Percentiles rank a stretch among this genome's conserved stretches.
These are phyloP conservation scores for Rickenella mellea DNA, from an alignment of 768 basidiomycete species.

Conservation along the genomic window DNA sequence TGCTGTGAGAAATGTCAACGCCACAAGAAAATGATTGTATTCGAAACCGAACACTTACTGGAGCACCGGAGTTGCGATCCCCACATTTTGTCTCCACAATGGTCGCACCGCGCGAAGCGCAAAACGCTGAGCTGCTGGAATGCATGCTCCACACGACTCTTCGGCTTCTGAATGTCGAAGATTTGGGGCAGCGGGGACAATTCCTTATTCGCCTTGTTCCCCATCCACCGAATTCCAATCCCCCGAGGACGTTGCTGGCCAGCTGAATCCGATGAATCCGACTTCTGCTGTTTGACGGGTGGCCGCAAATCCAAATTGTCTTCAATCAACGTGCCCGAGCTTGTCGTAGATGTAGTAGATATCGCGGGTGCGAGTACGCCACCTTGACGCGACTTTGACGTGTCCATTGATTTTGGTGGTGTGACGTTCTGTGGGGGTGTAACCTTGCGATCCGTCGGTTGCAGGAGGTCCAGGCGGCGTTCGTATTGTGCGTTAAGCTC, in stretches of 20 bases:
- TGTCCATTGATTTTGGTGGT: background rate
- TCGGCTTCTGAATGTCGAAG: constrained; percentile 15
- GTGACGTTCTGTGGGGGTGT: background rate
- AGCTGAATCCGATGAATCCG: constrained; percentile 31
- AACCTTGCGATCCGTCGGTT: background rate
- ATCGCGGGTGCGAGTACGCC: background rate
- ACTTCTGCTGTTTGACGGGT: constrained; percentile 7
- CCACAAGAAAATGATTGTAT: background rate
- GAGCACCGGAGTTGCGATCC: constrained; percentile 89
- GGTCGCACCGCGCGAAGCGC: constrained; percentile 86
- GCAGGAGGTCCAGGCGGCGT: constrained; percentile 31
- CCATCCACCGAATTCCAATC: constrained; percentile 67
- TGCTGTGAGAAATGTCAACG: constrained; percentile 28
- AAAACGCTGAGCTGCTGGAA: constrained; percentile 88
- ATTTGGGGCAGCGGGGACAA: background rate
- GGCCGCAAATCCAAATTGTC: background rate
- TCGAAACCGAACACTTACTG: constrained; percentile 42
- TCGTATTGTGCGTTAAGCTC: constrained; percentile 79
- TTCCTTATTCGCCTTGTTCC: constrained; percentile 38
- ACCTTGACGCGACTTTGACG: background rate
- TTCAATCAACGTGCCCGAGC: constrained; percentile 1
- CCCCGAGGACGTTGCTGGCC: constrained; percentile 40
- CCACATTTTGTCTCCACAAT: constrained; percentile 98
- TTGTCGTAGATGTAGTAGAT: background rate
- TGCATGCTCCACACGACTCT: constrained; percentile 52